These are phyloP conservation scores for Calonectria pseudoreteaudii DNA, from an alignment of 2,329 filamentous ascomycete species.

Conservation along the genomic window DNA sequence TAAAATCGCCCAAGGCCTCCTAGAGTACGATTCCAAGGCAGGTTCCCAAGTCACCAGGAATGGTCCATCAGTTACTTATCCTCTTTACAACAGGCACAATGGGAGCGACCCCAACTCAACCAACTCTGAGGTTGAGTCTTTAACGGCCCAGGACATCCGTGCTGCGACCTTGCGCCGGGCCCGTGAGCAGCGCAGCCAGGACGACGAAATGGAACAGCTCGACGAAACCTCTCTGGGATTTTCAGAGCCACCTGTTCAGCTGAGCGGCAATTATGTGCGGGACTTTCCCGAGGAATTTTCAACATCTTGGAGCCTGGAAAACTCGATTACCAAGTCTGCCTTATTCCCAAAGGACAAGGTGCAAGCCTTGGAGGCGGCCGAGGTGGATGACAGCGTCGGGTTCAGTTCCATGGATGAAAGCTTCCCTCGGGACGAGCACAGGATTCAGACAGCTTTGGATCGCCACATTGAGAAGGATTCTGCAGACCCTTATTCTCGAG, in stretches of 20 bases:
- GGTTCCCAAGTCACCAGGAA: constrained; percentile 38
- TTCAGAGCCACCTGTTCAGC: neutral
- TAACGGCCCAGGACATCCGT: constrained; percentile 49
- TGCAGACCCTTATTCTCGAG: constrained; percentile 56
- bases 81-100: constrained; percentile 28
- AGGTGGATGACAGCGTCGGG: constrained; percentile 45
- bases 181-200: constrained; percentile 35
- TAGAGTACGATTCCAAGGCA: constrained; percentile 53
- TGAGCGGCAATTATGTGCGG: constrained; percentile 62
- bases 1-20: constrained; percentile 49
- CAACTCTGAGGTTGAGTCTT: constrained; percentile 34
- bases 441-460: constrained; percentile 47
- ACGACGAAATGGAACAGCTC: constrained; percentile 16
- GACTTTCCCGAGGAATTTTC: constrained; percentile 67
- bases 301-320: constrained; percentile 52
- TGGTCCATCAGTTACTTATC: constrained; percentile 42
- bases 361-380: neutral
- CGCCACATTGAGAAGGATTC: constrained; percentile 33
- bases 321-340: constrained; percentile 41
- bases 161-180: constrained; percentile 46
- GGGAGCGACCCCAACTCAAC: constrained; percentile 34
- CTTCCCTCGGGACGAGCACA: constrained; percentile 46
- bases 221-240: constrained; percentile 23
- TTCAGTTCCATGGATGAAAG: constrained; percentile 56
- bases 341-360: constrained; percentile 37